Base-by-base conservation (phyloP, 2,329 filamentous ascomycete species). In the Xylaria sp. region DNA sequence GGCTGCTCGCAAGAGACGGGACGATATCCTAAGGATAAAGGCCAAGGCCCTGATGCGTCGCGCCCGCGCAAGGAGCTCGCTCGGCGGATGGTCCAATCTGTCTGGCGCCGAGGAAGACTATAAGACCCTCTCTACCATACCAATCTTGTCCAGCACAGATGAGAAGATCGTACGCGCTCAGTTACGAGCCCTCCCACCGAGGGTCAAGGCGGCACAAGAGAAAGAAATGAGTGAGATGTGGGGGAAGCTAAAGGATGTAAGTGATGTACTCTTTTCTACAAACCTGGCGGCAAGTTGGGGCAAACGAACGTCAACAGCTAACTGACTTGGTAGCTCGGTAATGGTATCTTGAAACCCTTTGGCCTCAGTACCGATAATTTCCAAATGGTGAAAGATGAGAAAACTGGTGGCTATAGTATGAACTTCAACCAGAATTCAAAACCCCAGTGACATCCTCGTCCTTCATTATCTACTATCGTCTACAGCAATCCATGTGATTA, bases 151-250 rank as follows among this genome's bases (percentile, higher is more conserved):
- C 0, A 76, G 85, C 0, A 84, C 88, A 9, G 94, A 98, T 76
- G 84, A 83, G 77, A 89, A 86, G 75, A 87, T 91, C 18, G 91
- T 97, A 1, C 84, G 89, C 62, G 81, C 84, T 33, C 91, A 94
- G 74, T 83, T 97, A 68, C 80, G 84, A 15, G 82, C 84, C 25
- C 81, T 98, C 48, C 93, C 93, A 1, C 83, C 86, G 1, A 86
- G 86, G 70, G 87, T 94, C 59, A 92, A 95, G 72, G 88, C 87
- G 20, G 94, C 94, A 1, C 93, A 94, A 81, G 91, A 97, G 77
- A 88, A 87, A 74, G 96, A 99, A 81, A 93, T 96, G 88, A 91
- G 88, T 2, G 95, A 99, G 82, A 98, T 98, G 94, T 97, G 97
- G 94, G 93, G 92, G 20, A 98, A 98, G 83, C 82, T 99, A 75